Evolutionary conservation across 2,329 filamentous ascomycete genomes (phyloP).

Genomic region (Aureobasidium namibiae): DNA sequence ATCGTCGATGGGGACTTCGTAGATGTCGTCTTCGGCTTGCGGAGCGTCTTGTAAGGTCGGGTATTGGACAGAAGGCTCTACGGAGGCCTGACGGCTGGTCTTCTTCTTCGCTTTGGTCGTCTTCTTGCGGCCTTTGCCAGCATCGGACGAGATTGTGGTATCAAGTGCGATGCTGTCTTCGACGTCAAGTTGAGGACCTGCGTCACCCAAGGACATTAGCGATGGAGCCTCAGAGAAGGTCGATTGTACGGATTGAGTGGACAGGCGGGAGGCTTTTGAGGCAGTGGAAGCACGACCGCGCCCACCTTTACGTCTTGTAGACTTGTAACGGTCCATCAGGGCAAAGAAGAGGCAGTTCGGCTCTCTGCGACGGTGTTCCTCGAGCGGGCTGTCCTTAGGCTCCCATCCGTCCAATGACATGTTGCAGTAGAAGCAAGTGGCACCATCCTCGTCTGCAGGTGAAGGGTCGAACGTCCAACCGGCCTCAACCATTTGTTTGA

Average conservation of each 20-base stretch:
- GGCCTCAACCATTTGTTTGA: constrained; percentile 81
- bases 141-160: constrained; percentile 45
- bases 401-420: constrained; percentile 93
- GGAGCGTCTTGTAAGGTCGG: constrained; percentile 1
- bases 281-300: constrained; percentile 40
- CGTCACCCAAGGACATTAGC: constrained; percentile 32
- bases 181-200: constrained; percentile 25
- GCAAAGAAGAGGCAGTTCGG: constrained; percentile 76
- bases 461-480: constrained; percentile 93
- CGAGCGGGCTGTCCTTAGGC: constrained; percentile 78
- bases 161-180: constrained; percentile 37
- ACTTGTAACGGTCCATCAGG: constrained; percentile 47
- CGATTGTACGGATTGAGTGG: constrained; percentile 41
- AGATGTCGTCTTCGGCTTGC: background rate
- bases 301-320: constrained; percentile 47
- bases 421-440: constrained; percentile 84
- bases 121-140: constrained; percentile 28
- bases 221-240: constrained; percentile 36
- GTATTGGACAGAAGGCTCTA: constrained; percentile 6
- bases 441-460: constrained; percentile 75
- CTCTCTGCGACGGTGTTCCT: constrained; percentile 76
- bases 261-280: constrained; percentile 64
- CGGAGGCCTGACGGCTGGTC: constrained; percentile 8
- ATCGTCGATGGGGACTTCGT: background rate
- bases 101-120: constrained; percentile 35